Evolutionary conservation across 495 filamentous ascomycete species (phyloP), one percentile per base, ranked within the genome.

Genomic region (Endocarpon pusillum): DNA sequence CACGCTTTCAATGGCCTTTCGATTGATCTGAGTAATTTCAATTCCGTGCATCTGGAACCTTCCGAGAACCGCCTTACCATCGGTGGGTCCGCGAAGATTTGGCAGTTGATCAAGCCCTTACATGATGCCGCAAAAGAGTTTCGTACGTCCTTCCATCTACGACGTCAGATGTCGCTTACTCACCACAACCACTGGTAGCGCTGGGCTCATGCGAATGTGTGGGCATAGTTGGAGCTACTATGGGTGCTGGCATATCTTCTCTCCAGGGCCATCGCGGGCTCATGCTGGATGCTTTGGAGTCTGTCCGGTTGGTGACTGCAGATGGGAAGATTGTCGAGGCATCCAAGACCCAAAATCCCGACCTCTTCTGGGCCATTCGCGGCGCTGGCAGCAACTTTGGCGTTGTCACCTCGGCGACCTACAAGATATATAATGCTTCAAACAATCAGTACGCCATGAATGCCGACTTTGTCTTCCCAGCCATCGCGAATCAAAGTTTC

Each of bases 321-420:
- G 15, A 43, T 3, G 59, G 59, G 0, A 33, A 41, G 1, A n/a
- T 57, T 5, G 26, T 61, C 5, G 44, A 39, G 16, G 56, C 43
- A 21, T 60, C 56, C 1, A 26, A 33, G 4, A 43, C 14, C 1
- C 24, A 48, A 23, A 52, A 68, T 33, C 12, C 51, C 0, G 64
- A 70, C 21, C 52, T 71, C 4, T 71, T 57, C 49, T 48, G 49
- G 50, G 52, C 42, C 8, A 39, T 60, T 15, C 47, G 51, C 20
- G 57, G 53, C 5, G 66, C 65, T 4, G 67, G 67, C 6, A 41
- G 46, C 12, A 65, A 62, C 33, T 66, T 68, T 34, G 67, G 68
- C 9, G 45, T 69, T 29, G 52, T 70, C 10, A 59, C 53, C 1
- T 42, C 40, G 15, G 52, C 53, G 2, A 59, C 45, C 0, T 58